Evolutionary conservation across 2,329 filamentous ascomycete species (phyloP), one percentile per base, ranked within the genome.

Genomic region (Hypoxylon sp.): DNA sequence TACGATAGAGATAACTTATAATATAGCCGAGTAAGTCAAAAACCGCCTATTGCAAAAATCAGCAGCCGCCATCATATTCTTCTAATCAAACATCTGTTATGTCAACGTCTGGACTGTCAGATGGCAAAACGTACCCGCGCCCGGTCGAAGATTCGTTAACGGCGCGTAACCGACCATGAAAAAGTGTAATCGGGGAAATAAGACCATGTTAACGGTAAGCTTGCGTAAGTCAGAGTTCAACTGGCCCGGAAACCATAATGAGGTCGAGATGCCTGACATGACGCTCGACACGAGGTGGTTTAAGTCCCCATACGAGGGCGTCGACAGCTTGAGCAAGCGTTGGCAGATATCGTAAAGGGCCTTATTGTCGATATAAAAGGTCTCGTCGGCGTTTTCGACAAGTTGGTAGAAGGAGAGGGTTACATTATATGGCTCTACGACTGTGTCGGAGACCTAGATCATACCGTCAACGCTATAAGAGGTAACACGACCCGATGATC

Each of bases 11-110:
- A 27, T 22, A 70, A 85, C 89, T 84, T 83, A 92, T 89, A 99
- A 99, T 86, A 99, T 97, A 82, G 96, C 95, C 83, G 92, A 98
- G 92, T 96, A 99, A 78, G 96, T 99, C 81, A 99, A 91, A 89
- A 98, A 99, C 80, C 96, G 96, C 83, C 96, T 96, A 85, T 98
- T 99, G 80, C 96, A 94, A 94, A 99, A 99, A 88, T 99, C 96
- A 73, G 95, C 97, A 74, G 96, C 96, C 86, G 96, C 96, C 96
- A 99, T 99, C 95, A 99, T 99, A 92, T 99, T 99, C 94, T 98
- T 99, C 80, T 96, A 95, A 88, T 99, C 96, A 89, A 97, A 99
- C 94, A 99, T 98, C 86, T 99, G 96, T 89, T 99, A 96, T 79
- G 96, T 98, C 83, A 99, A 90, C 89, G 99, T 96, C 66, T 96